phyloP scores from a whole-genome alignment of 1,284 basidiomycete genomes.

The Rhizoctonia solani region DNA sequence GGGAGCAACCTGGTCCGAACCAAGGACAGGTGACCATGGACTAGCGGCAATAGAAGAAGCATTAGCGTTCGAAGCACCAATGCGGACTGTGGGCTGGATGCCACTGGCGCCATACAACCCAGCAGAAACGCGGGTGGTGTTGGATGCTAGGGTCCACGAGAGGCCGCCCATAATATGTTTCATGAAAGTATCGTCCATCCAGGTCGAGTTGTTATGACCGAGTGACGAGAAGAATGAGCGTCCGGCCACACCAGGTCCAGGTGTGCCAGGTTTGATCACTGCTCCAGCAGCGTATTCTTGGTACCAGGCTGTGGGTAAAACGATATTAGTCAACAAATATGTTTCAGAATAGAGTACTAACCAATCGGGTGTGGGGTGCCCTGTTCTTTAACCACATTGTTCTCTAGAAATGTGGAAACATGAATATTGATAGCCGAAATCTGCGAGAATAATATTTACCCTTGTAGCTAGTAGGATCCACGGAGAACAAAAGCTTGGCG shows the following conservation, averaged over 20 bases:
- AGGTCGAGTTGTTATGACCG: constrained; percentile 59
- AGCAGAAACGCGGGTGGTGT: constrained; percentile 10
- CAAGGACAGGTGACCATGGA: constrained; percentile 6
- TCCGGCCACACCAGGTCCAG: constrained; percentile 49
- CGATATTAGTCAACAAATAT: not conserved
- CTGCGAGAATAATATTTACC: constrained; percentile 48
- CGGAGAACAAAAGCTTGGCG: constrained; percentile 67
- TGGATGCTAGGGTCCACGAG: constrained; percentile 45
- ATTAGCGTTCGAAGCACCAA: constrained; percentile 18
- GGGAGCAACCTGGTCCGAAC: constrained; percentile 7
- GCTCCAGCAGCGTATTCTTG: constrained; percentile 68
- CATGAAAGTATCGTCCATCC: constrained; percentile 48
- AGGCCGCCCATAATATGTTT: constrained; percentile 51
- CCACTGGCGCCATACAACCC: constrained; percentile 5
- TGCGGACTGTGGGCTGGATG: constrained; percentile 9
- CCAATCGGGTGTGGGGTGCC: constrained; percentile 68
- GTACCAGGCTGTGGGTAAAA: constrained; percentile 65
- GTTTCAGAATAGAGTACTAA: constrained; percentile 38
- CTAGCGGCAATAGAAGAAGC: not conserved
- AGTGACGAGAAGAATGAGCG: constrained; percentile 81
- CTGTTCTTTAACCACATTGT: constrained; percentile 48
- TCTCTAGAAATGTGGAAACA: not conserved
- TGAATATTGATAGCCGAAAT: not conserved
- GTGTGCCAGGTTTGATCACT: constrained; percentile 48
- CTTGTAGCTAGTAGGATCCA: constrained; percentile 66